Base-by-base conservation (phyloP, 768 basidiomycete species). In the Pulveroboletus ravenelii region DNA sequence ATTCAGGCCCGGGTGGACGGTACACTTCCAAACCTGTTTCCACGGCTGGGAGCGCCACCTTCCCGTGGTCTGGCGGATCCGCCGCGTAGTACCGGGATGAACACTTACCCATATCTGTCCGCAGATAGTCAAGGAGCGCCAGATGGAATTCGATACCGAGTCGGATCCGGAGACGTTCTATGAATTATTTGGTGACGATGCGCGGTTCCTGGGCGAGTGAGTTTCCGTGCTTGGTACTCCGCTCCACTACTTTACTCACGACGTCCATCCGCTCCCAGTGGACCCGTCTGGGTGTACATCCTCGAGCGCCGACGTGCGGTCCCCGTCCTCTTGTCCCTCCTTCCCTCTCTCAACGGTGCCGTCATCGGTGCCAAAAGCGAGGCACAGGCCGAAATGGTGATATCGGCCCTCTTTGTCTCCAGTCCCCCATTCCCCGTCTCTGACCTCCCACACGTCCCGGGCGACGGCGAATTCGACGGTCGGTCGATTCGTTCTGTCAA, bases 271-370 rank as follows among this genome's bases (percentile, higher is more conserved):
- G 45, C 31, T n/a, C 29, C 47, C 53, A 91, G 89, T 54, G 88
- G 87, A 50, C 85, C 89, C 17, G 87, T 90, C n/a, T 91, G 90
- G 87, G 88, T 93, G 18, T 93, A 91, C 66, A 85, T 93, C 35
- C 84, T 93, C 54, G 90, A 91, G 64, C 81, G 89, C 34, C 75
- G 85, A 45, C 80, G 85, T 35, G 86, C 90, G 6, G 84, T 93
- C 42, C 83, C 89, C 67, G 87, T 89, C 46, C 85, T 85, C 77
- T 74, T 79, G 41, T 81, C 84, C 1, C 79, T 92, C 59, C 87
- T 91, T 78, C 86, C 87, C 48, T 63, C 66, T 23, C 53, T 69
- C 36, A 44, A 55, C 45, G 72, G 83, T 63, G 86, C 74, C 0
- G 61, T 93, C 47, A 86, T 91, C 75, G 88, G 85, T 38, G 84